A percentile compares a stretch with the other conserved stretches of the same genome.
Conservation (phyloP, 116 monocot genomes). For the Phalaenopsis hybrid region DNA sequence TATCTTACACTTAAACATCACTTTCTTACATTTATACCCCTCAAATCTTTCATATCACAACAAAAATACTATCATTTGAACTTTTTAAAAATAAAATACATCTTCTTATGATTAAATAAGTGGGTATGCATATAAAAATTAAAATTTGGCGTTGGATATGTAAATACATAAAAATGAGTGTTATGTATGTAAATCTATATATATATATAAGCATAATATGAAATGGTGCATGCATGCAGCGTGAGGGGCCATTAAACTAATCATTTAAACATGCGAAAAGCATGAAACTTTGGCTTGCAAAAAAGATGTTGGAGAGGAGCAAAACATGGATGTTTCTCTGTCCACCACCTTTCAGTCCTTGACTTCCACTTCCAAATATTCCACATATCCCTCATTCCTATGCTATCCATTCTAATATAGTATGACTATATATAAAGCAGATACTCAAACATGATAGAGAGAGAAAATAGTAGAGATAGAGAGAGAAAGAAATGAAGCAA, state of each 20-base stretch:
- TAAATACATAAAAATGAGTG: too few species aligned
- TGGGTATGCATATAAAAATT: too few species aligned
- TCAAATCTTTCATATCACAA: too few species aligned
- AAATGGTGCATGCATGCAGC: background rate
- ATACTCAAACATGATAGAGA: background rate
- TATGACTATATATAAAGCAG: background rate
- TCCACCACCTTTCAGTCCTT: constrained; percentile 9
- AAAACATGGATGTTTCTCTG: constrained; percentile 38
- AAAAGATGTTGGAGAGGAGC: constrained; percentile 24
- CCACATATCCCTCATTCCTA: background rate
- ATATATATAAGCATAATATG: background rate
- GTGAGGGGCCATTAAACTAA: background rate
- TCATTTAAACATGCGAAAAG: background rate
- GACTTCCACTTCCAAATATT: constrained; percentile 1
- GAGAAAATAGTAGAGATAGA: background rate
- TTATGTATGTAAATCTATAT: background rate
- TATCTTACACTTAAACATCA: too few species aligned
- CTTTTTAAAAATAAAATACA: too few species aligned
- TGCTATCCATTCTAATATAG: background rate
- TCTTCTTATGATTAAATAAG: too few species aligned
- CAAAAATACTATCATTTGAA: too few species aligned
- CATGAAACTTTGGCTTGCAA: background rate
- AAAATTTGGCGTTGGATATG: too few species aligned
- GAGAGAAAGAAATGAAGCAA: background rate
- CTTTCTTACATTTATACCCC: too few species aligned